Conservation (phyloP, 331 rosid species). For the Malus hybrid region DNA sequence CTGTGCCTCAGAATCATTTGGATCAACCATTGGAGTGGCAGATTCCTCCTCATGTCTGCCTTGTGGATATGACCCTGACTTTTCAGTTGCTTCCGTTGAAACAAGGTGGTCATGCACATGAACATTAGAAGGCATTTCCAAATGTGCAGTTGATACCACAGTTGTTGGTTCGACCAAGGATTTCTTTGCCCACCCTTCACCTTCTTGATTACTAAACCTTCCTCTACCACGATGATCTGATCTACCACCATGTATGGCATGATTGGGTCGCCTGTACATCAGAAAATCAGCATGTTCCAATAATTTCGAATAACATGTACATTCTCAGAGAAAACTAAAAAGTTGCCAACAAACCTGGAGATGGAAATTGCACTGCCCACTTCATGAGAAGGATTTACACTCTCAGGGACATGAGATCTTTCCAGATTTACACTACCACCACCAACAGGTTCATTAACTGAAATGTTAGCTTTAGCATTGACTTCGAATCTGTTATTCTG, state of each 20-base stretch:
- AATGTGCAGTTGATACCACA: conserved; percentile 20
- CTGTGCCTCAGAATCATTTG: conserved; percentile 59
- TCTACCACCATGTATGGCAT: conserved; percentile 54
- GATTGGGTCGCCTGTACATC: conserved; percentile 52
- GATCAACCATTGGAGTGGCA: conserved; percentile 32
- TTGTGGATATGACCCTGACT: conserved; percentile 31
- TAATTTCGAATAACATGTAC: conserved; percentile 14
- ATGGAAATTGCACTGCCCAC: conserved; percentile 17
- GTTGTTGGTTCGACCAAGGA: conserved; percentile 31
- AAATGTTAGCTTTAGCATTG: conserved; percentile 24
- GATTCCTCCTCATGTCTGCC: conserved; percentile 42
- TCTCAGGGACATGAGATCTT: conserved; percentile 27
- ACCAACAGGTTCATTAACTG: conserved; percentile 32
- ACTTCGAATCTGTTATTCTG: conserved; percentile 34
- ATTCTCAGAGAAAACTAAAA: conserved; percentile 20
- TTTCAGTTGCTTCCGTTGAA: conserved; percentile 31
- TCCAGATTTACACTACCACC: conserved; percentile 24
- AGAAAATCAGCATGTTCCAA: conserved; percentile 21
- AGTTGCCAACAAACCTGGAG: conserved; percentile 53
- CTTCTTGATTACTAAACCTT: conserved; percentile 37
- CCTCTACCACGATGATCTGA: conserved; percentile 42
- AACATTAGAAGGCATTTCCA: conserved; percentile 31
- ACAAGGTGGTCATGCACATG: conserved; percentile 46
- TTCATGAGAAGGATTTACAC: conserved; percentile 27
- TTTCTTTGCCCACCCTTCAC: conserved; percentile 55